These are phyloP conservation scores for Cladosporium velox DNA, from an alignment of 2,329 filamentous ascomycete species.

Conservation along the genomic window DNA sequence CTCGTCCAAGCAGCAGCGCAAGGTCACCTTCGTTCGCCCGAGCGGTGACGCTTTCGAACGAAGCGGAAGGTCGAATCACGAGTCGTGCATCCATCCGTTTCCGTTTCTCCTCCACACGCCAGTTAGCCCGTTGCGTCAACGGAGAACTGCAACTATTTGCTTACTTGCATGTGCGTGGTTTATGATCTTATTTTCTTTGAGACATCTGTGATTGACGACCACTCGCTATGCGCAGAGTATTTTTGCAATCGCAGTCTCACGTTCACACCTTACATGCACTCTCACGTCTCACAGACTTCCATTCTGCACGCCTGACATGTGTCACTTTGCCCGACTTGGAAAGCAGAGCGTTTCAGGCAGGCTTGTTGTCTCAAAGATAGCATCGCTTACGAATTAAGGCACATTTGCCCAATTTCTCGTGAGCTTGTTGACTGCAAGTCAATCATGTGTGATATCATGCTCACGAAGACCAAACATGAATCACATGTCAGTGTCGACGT, in stretches of 20 bases:
- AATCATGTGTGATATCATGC: neutral
- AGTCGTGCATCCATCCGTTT: neutral
- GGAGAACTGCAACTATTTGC: neutral
- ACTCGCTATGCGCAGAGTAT: too few species aligned
- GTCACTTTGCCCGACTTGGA: neutral
- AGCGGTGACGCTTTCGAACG: conserved; percentile 5
- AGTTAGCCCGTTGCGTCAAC: neutral
- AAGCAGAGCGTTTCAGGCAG: neutral
- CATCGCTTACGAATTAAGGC: neutral
- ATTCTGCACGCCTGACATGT: neutral
- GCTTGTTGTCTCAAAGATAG: neutral
- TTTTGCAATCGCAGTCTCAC: neutral
- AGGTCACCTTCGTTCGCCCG: neutral
- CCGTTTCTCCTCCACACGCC: conserved; percentile 4
- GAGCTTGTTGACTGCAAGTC: neutral
- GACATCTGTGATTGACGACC: too few species aligned
- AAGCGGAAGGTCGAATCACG: conserved; percentile 8
- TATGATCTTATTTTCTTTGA: too few species aligned
- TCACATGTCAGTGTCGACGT: neutral
- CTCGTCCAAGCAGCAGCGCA: neutral
- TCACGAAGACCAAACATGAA: neutral
- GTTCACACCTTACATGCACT: neutral
- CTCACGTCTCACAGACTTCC: neutral
- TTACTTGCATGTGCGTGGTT: neutral
- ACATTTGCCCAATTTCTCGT: neutral